Percentiles rank a stretch among this genome's conserved stretches.
Conservation (phyloP, 2,329 filamentous ascomycete species). For the Purpureocillium takamizusanense region DNA sequence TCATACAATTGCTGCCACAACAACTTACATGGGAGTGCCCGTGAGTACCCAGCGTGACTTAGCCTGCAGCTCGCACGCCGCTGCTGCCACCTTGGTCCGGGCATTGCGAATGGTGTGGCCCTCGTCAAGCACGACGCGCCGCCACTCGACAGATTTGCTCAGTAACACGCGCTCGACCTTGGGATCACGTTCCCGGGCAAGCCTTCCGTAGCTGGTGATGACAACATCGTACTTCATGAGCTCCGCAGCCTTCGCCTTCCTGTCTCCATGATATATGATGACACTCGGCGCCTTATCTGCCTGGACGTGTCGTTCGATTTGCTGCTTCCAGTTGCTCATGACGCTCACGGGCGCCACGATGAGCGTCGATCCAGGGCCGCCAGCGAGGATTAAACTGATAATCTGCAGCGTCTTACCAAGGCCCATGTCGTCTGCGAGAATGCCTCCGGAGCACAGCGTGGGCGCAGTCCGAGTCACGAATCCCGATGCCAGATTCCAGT, state of each 20-base stretch:
- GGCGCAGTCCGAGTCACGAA: conserved; percentile 52
- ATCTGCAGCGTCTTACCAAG: conserved; percentile 82
- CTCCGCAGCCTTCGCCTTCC: conserved; percentile 45
- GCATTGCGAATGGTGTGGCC: conserved; percentile 76
- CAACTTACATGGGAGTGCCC: conserved; percentile 65
- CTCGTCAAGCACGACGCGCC: conserved; percentile 73
- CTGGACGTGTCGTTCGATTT: conserved; percentile 65
- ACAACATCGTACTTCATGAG: conserved; percentile 65
- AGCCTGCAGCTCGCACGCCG: conserved; percentile 58
- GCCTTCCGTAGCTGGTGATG: conserved; percentile 75
- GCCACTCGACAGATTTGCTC: conserved; percentile 49
- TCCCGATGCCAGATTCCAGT: conserved; percentile 53
- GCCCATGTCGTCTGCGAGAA: conserved; percentile 86
- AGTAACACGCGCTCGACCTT: conserved; percentile 31
- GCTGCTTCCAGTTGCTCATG: conserved; percentile 84
- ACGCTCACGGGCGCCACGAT: conserved; percentile 77
- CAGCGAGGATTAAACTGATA: conserved; percentile 65
- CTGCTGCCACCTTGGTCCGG: conserved; percentile 60
- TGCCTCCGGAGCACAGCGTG: conserved; percentile 65
- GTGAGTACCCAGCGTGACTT: conserved; percentile 71
- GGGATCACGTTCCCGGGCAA: conserved; percentile 54
- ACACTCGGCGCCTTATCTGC: conserved; percentile 54
- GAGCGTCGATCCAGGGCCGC: conserved; percentile 54
- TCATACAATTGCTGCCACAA: neutral
- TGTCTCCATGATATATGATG: conserved; percentile 64